Conservation (phyloP, 805 yeast genomes). For the Wickerhamiella sergipiensis region DNA sequence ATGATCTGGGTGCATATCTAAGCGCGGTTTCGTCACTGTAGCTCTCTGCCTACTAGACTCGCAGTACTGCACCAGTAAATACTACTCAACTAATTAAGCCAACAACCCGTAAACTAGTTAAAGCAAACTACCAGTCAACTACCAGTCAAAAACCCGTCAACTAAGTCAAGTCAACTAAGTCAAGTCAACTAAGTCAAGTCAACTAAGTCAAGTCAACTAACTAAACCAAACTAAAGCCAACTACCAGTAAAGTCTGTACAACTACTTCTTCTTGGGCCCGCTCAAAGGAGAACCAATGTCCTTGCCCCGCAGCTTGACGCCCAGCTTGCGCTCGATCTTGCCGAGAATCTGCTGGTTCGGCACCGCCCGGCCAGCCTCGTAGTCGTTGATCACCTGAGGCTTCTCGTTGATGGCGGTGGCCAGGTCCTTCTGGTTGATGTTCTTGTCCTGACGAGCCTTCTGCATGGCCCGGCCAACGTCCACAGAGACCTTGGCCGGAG, state of each 20-base stretch:
- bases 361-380: constrained; percentile 91
- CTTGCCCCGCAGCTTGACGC: constrained; percentile 92
- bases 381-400: constrained; percentile 88
- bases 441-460: constrained; percentile 76
- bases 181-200: no score
- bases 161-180: no score
- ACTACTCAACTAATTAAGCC: no score
- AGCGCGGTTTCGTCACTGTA: no score
- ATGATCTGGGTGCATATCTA: not conserved
- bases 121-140: not conserved
- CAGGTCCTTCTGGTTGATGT: constrained; percentile 85
- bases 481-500: constrained; percentile 76
- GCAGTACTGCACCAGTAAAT: no score
- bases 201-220: not conserved
- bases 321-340: constrained; percentile 85
- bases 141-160: not conserved
- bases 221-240: not conserved
- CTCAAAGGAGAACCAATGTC: constrained; percentile 79
- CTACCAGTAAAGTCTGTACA: no score
- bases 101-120: no score
- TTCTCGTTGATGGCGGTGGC: constrained; percentile 94
- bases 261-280: constrained; percentile 31
- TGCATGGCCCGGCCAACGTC: constrained; percentile 79
- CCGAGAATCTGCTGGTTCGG: constrained; percentile 92
- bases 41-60: no score